Base-by-base conservation (phyloP, 2,329 filamentous ascomycete species). In the Huntiella decipiens region DNA sequence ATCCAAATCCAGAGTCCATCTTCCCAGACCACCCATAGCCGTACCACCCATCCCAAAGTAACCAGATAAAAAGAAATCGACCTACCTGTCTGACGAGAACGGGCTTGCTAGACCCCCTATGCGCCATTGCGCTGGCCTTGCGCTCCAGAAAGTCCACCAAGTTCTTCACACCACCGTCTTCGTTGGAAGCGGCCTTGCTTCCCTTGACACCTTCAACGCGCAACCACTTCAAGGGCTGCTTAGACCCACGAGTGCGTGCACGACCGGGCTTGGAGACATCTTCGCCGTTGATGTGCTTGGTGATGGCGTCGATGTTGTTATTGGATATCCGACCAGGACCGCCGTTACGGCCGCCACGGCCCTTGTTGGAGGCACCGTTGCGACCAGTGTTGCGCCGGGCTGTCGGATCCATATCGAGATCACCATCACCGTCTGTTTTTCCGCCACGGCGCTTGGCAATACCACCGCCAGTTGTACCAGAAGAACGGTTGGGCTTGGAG, bases 71-170 rank as follows among this genome's bases (percentile, higher is more conserved):
- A 28, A 6, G 12, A 36, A 36, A 16, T 15, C 2, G 5, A 81
- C 79, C 74, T 82, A 86, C 82, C 77, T 84, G 83, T 64, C 74
- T 77, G 52, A 87, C 77, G 58, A 69, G 75, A 54, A 82, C 66
- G 53, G 66, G 64, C 55, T 70, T 66, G 56, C 63, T 56, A 57
- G 55, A 54, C 40, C 50, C 54, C 49, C 56, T 55, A 32, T 66
- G 66, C 50, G 64, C 64, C 54, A 74, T 65, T 52, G 67, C 62
- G 46, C 69, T 68, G 40, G 79, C 71, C 60, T 84, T 84, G 55
- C 77, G 74, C 61, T 85, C 78, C 51, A 86, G 62, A 57, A 84
- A 85, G 43, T 66, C 65, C 45, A 85, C 59, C 28, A 85, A 65
- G 49, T 74, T 71, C 50, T 70, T 68, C 19, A 81, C 57, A 15